phyloP scores from a whole-genome alignment of 495 filamentous ascomycete genomes.

The Neurospora hispaniola region DNA sequence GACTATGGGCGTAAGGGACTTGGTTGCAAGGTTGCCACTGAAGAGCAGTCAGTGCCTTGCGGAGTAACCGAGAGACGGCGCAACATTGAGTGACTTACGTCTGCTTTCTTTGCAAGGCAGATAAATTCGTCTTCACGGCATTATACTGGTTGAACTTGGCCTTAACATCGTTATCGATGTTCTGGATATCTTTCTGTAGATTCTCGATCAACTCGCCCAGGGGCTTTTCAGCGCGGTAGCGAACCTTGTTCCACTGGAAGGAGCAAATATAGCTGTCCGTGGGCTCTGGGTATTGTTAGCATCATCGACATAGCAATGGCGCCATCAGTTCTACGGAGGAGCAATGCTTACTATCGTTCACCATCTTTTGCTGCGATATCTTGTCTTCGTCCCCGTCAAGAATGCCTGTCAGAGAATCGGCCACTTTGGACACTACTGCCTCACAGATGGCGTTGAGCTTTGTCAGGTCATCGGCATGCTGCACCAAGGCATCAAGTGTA shows the following conservation, averaged over 20 bases:
- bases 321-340: neutral
- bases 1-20: constrained; percentile 81
- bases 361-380: constrained; percentile 76
- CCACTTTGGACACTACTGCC: constrained; percentile 76
- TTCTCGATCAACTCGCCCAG: constrained; percentile 75
- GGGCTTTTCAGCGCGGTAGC: constrained; percentile 86
- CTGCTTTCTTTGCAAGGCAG: constrained; percentile 72
- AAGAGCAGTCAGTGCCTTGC: constrained; percentile 8
- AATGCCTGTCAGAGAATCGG: constrained; percentile 70
- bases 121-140: constrained; percentile 69
- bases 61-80: neutral
- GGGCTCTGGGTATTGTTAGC: constrained; percentile 49
- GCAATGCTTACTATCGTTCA: constrained; percentile 74
- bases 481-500: constrained; percentile 88
- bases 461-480: constrained; percentile 88
- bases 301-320: neutral
- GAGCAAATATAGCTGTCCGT: constrained; percentile 83
- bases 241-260: constrained; percentile 93
- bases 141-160: constrained; percentile 90
- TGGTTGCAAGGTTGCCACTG: constrained; percentile 89
- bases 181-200: constrained; percentile 77
- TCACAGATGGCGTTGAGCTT: constrained; percentile 78
- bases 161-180: constrained; percentile 90
- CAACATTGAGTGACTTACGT: constrained; percentile 42
- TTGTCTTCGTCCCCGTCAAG: constrained; percentile 75